Base-by-base conservation (phyloP, 306 rosid genomes). In the Potentilla sterilis region DNA sequence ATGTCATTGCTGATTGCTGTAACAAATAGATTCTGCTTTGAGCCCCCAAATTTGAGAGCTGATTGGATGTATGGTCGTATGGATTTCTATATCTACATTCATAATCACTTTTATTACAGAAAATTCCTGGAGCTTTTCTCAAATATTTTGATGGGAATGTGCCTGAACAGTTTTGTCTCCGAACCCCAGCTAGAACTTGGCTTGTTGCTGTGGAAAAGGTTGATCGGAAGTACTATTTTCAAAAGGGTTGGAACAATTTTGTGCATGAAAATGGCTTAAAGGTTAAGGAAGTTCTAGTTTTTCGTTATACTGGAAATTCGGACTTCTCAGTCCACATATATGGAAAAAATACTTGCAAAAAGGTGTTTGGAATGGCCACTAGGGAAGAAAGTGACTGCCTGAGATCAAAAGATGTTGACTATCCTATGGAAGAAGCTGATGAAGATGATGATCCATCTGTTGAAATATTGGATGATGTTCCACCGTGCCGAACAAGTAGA, bases 271-370 rank as follows among this genome's bases (percentile, higher is more conserved):
- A 70, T 35, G 46, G 46, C 54, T 34, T 70, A 19, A 19, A 18
- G 74, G 37, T 40, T 49, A 76, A 81, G 11, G 74, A 73, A 15
- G 47, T 85, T 11, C 35, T 85, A 9, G 3, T 64, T 69, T 82
- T 85, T 7, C 32, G 43, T 37, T 79, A 77, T 63, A 42, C 52
- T 14, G 79, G 79, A 6, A 40, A 72, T 41, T 57, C 18, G 4
- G 3, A 38, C 4, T 83, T 79, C 46, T 19, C 35, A 72, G 83
- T 83, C 38, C 22, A 57, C 55, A 58, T 79, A 72, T 83, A 55
- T 16, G 81, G 70, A 9, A 72, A 24, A 72, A 59, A 63, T 72
- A 74, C 75, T 9, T 34, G 62, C 62, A 34, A 49, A 16, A 70
- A 32, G 62, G 9, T 3, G 18, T 49, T 16, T 70, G 62, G 9